Base-by-base conservation (phyloP, 768 basidiomycete species). In the Solioccasus polychromus region DNA sequence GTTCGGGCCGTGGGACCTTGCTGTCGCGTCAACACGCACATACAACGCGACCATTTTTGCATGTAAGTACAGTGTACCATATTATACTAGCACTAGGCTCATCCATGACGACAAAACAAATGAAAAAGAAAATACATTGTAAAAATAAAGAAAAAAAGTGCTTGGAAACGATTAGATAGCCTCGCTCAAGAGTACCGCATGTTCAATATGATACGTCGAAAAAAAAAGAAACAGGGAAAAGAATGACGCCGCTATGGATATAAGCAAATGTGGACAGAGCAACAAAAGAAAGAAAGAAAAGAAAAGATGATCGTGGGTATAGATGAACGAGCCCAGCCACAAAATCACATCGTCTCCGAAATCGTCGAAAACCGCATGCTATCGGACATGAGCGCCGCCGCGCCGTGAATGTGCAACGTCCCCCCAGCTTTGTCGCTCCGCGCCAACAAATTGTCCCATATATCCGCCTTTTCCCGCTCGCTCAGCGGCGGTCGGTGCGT, bases 401-500 rank as follows among this genome's bases (percentile, higher is more conserved):
- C 37, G 8, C 71, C 69, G 9, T 54, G 45, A 6, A 88, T 58
- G 53, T 80, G 83, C 44, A 89, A 59, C 42, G 88, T 90, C 35
- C 88, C 88, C 1, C 88, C 88, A 1, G 88, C 88, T 40, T 66
- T 64, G 32, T 74, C 83, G 55, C 86, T 88, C 53, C 76, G 71
- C 59, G 78, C 74, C 48, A 88, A 63, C 44, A 89, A 55, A 48
- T 82, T 81, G 44, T 85, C 76, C 86, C 85, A 89, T 55, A 77
- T 78, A 11, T 75, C 78, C 7, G 75, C 74, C 69, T 90, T 90
- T 67, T 90, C 85, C 55, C 77, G 66, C 59, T 87, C 83, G 20
- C 79, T 79, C 60, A 82, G 62, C 34, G 64, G 71, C 19, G 63
- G 62, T 42, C 65, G 62, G 40, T 64, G 63, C 23, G 59, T 60